Evolutionary conservation across 2,329 filamentous ascomycete species (phyloP), one percentile per base, ranked within the genome.

Genomic region (Diaporthe humulicola): DNA sequence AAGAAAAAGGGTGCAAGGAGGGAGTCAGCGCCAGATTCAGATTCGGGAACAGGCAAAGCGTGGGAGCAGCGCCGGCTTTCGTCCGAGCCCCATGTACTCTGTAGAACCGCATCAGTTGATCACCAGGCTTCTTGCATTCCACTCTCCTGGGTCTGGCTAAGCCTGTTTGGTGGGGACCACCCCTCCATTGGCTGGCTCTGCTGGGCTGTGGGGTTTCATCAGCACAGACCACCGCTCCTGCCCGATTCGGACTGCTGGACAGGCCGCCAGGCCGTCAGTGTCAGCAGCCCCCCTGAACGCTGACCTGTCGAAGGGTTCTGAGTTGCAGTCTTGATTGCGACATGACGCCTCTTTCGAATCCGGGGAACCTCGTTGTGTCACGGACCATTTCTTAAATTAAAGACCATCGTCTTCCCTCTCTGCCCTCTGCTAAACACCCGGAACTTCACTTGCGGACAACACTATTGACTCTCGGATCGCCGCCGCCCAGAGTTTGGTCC

Each of bases 31-130:
- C 14, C 60, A 66, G 61, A 36, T 36, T 36, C 61, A 38, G 56
- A 52, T 40, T 54, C 70, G 61, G 56, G 56, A 71, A 71, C 57
- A 64, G 57, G 70, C 57, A 72, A 72, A 38, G 70, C 70, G 70
- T 42, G 19, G 64, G n/a, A 19, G 3, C 30, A 56, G 25, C n/a
- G 40, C 12, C 36, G 48, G 64, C 19, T 58, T 64, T 72, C 57
- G 50, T 30, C 56, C 70, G 30, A 45, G 25, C 45, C 8, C n/a
- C n/a, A 15, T 60, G 54, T 42, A 58, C n/a, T n/a, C n/a, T n/a
- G n/a, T n/a, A n/a, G n/a, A n/a, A n/a, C n/a, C n/a, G n/a, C n/a
- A n/a, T 60, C 70, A 60, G 22, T 71, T 67, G 61, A 67, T 67
- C 61, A 67, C 15, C 57, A 54, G 70, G 42, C 25, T n/a, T n/a